Evolutionary conservation across 164 flowering plant species (phyloP).

Genomic region (Piper longum): DNA sequence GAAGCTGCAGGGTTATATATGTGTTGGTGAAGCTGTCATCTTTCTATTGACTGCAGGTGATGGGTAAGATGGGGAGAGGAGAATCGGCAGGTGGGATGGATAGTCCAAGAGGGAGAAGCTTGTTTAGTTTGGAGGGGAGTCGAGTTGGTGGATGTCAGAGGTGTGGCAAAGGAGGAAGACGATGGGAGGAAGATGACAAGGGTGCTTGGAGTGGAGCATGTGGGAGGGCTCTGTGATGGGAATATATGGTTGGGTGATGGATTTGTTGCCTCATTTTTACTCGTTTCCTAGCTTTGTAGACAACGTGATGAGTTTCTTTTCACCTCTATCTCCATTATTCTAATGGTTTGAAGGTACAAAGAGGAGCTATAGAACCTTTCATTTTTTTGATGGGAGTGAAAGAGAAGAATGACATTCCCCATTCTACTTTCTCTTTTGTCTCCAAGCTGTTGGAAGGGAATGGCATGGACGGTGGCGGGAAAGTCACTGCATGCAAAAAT

Average conservation of each 20-base stretch:
- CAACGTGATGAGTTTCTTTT: slow-evolving; percentile 10
- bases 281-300: slow-evolving; percentile 24
- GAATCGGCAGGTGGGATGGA: slow-evolving; percentile 40
- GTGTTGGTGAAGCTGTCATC: not conserved
- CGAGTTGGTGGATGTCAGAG: slow-evolving; percentile 14
- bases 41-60: slow-evolving; percentile 12
- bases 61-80: slow-evolving; percentile 11
- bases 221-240: slow-evolving; percentile 44
- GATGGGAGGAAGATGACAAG: slow-evolving; percentile 21
- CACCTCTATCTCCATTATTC: no score
- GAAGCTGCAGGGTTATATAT: slow-evolving; percentile 5
- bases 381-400: slow-evolving; percentile 8
- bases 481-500: slow-evolving; percentile 16
- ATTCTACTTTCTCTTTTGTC: slow-evolving; percentile 28
- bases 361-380: not conserved
- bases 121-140: slow-evolving; percentile 11
- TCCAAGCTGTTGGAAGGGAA: slow-evolving; percentile 31
- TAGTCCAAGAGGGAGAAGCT: slow-evolving; percentile 37
- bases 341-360: no score
- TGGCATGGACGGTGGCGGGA: slow-evolving; percentile 36
- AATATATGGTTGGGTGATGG: slow-evolving; percentile 27
- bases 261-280: slow-evolving; percentile 28
- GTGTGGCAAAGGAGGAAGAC: slow-evolving; percentile 26
- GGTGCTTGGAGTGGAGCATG: slow-evolving; percentile 25
- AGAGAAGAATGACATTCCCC: not conserved